A percentile compares a stretch with the other conserved stretches of the same genome.
phyloP scores from a whole-genome alignment of 2,329 filamentous ascomycete species.

The Penicillium glabrum region DNA sequence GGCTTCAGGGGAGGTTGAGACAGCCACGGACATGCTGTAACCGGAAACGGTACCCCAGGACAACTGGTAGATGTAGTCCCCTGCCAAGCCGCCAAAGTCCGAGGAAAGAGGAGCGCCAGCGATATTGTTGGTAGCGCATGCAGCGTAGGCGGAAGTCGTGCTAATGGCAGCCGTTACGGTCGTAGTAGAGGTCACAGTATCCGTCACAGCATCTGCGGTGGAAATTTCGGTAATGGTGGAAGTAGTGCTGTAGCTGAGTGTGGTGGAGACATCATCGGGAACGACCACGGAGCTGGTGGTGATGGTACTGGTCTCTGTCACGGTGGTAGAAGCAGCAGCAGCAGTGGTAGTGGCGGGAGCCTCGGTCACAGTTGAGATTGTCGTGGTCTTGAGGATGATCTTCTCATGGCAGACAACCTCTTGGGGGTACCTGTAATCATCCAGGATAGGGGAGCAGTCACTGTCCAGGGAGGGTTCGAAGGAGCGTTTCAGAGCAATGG shows the following conservation, averaged over 20 bases:
- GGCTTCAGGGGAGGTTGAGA: not conserved
- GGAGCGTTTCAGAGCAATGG: not conserved
- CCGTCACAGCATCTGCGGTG: not conserved
- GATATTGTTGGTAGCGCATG: conserved; percentile 10
- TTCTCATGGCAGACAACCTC: conserved; percentile 6
- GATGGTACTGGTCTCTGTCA: conserved; percentile 4
- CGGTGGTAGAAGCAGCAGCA: not conserved
- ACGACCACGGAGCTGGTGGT: conserved; percentile 4
- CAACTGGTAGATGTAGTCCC: not conserved
- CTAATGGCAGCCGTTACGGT: not conserved
- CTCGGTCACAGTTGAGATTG: not conserved
- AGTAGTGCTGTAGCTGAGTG: conserved; percentile 7
- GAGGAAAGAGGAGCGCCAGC: conserved; percentile 3
- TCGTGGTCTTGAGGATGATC: conserved; percentile 5
- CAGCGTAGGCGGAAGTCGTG: conserved; percentile 1
- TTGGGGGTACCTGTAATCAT: conserved; percentile 7
- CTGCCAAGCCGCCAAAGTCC: not conserved
- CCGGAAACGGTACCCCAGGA: not conserved
- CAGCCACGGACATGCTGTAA: not conserved
- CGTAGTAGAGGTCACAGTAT: not conserved
- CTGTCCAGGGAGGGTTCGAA: not conserved
- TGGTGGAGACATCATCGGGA: conserved; percentile 9
- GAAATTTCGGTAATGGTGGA: conserved; percentile 5
- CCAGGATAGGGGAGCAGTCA: not conserved
- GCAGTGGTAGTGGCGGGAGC: not conserved